Evolutionary conservation across 2,329 filamentous ascomycete genomes (phyloP).

Genomic region (Colletotrichum chrysophilum): DNA sequence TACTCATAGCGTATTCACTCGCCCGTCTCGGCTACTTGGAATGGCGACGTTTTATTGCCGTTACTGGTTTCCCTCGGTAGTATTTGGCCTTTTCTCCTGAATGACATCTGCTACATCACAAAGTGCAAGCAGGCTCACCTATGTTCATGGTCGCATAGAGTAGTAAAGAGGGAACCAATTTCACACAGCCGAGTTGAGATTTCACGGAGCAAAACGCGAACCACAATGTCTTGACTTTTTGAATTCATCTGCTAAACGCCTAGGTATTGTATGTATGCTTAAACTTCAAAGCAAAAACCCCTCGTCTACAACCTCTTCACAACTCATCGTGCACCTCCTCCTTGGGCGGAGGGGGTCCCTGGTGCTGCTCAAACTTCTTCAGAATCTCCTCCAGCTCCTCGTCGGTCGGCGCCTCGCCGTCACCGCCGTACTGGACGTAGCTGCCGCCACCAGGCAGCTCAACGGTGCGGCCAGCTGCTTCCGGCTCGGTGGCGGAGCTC

Average conservation of each 20-base stretch:
- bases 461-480: constrained; percentile 39
- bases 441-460: constrained; percentile 42
- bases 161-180: neutral
- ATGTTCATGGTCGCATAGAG: accelerated
- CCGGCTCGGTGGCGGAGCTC: constrained; percentile 23
- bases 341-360: constrained; percentile 25
- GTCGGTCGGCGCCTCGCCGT: constrained; percentile 37
- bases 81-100: neutral
- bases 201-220: neutral
- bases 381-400: constrained; percentile 59
- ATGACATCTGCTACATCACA: neutral
- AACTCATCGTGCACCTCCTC: constrained; percentile 40
- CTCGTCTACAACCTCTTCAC: constrained; percentile 24
- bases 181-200: neutral
- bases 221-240: neutral
- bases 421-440: constrained; percentile 30
- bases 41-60: neutral
- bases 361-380: constrained; percentile 36
- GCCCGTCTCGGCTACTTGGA: neutral
- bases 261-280: constrained; percentile 6
- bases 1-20: neutral
- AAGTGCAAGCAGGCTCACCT: neutral
- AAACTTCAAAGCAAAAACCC: neutral
- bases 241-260: neutral
- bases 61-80: neutral